phyloP scores from a whole-genome alignment of 2,329 filamentous ascomycete species.

The Rosellinia necatrix region DNA sequence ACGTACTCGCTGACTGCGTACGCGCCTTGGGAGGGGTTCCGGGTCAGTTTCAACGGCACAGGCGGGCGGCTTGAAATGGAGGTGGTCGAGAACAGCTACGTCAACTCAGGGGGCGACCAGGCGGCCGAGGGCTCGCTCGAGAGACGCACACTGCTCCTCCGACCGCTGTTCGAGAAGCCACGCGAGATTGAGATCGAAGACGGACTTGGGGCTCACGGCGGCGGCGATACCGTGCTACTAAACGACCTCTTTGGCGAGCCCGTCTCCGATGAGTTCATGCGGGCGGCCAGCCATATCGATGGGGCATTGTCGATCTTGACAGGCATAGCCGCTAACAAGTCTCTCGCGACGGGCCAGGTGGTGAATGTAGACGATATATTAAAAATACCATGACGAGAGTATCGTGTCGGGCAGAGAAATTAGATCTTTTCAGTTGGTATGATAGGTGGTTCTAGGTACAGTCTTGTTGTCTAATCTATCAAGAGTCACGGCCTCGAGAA shows the following conservation, averaged over 20 bases:
- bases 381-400: conserved; percentile 37
- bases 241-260: conserved; percentile 62
- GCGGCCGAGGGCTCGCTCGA: conserved; percentile 58
- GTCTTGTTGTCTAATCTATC: too few relatives aligned
- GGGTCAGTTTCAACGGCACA: conserved; percentile 62
- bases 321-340: conserved; percentile 62
- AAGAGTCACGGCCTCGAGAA: too few relatives aligned
- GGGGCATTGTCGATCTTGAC: conserved; percentile 64
- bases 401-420: too few relatives aligned
- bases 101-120: conserved; percentile 64
- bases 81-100: conserved; percentile 66
- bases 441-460: background rate
- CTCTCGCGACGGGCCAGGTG: conserved; percentile 60
- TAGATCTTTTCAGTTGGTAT: too few relatives aligned
- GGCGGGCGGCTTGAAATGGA: conserved; percentile 64
- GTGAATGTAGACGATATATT: conserved; percentile 60
- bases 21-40: conserved; percentile 65
- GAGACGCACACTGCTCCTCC: conserved; percentile 52
- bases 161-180: conserved; percentile 62
- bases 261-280: conserved; percentile 55
- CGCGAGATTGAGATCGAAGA: conserved; percentile 57
- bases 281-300: conserved; percentile 63
- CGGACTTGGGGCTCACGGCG: conserved; percentile 61
- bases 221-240: conserved; percentile 61
- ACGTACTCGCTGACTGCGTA: conserved; percentile 66